Evolutionary conservation across 768 basidiomycete genomes (phyloP).

Genomic region (Gautieria morchelliformis): DNA sequence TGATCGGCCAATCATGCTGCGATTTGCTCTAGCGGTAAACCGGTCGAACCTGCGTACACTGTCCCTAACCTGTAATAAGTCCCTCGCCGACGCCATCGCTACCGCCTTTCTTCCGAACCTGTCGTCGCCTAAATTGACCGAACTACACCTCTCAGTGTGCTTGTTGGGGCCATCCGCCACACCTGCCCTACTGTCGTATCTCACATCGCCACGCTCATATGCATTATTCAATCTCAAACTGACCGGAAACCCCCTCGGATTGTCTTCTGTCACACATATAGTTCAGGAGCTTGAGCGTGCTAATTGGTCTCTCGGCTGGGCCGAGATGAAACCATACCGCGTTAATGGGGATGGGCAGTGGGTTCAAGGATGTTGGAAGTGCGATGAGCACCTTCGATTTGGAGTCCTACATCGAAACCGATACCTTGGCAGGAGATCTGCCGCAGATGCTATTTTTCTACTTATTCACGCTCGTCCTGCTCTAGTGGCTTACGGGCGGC

Average conservation of each 20-base stretch:
- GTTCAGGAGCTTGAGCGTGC: slow-evolving; percentile 32
- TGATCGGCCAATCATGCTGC: slow-evolving; percentile 24
- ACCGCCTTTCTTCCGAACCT: slow-evolving; percentile 41
- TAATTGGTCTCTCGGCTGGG: slow-evolving; percentile 38
- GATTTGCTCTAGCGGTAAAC: slow-evolving; percentile 44
- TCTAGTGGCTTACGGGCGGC: slow-evolving; percentile 18
- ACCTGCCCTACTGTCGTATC: slow-evolving; percentile 35
- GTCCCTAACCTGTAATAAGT: slow-evolving; percentile 39
- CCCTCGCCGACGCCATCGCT: slow-evolving; percentile 42
- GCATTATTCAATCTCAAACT: slow-evolving; percentile 39
- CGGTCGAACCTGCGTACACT: slow-evolving; percentile 41
- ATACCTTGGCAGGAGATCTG: slow-evolving; percentile 27
- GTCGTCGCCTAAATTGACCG: slow-evolving; percentile 35
- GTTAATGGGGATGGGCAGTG: slow-evolving; percentile 2
- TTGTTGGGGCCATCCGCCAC: slow-evolving; percentile 34
- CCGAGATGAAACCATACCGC: slow-evolving; percentile 43
- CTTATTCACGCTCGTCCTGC: slow-evolving; percentile 41
- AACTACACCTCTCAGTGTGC: slow-evolving; percentile 47
- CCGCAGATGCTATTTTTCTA: slow-evolving; percentile 39
- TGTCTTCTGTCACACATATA: slow-evolving; percentile 34
- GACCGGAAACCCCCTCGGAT: slow-evolving; percentile 46
- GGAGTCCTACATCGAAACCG: slow-evolving; percentile 35
- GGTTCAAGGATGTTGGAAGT: slow-evolving; percentile 24
- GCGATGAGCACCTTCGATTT: slow-evolving; percentile 22
- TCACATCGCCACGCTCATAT: slow-evolving; percentile 32